Conservation (phyloP, 495 filamentous ascomycete genomes). For the Thermochaetoides thermophila region DNA sequence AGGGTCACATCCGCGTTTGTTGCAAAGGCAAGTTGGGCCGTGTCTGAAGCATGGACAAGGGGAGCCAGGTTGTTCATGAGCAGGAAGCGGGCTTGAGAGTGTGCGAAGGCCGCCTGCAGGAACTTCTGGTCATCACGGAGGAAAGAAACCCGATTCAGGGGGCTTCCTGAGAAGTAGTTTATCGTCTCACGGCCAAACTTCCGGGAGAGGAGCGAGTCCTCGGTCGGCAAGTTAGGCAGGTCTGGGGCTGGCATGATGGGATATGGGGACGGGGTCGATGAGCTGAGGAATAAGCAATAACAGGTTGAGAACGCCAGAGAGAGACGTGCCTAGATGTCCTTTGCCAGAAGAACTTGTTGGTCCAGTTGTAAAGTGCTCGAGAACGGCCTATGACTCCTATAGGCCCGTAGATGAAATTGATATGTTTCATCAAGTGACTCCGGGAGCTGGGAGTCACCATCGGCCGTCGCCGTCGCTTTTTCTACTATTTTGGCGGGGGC, state of each 20-base stretch:
- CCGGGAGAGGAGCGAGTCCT: slow-evolving; percentile 69
- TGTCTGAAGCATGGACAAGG: slow-evolving; percentile 40
- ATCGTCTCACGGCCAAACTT: slow-evolving; percentile 83
- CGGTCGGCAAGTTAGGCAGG: slow-evolving; percentile 35
- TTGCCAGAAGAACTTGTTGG: too few relatives aligned
- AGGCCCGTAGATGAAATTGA: too few relatives aligned
- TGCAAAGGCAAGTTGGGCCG: slow-evolving; percentile 43
- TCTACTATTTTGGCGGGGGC: too few relatives aligned
- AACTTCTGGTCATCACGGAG: slow-evolving; percentile 67
- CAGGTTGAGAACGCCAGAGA: neutral
- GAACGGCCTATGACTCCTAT: too few relatives aligned
- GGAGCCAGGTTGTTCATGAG: slow-evolving; percentile 69
- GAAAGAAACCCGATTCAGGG: slow-evolving; percentile 59
- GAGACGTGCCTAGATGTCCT: too few relatives aligned
- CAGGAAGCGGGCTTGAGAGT: slow-evolving; percentile 56
- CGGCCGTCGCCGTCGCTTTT: too few relatives aligned
- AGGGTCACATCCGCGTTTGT: slow-evolving; percentile 46
- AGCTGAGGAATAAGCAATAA: too few relatives aligned
- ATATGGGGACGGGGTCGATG: too few relatives aligned
- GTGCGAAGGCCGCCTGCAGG: slow-evolving; percentile 57
- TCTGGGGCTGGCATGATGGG: slow-evolving; percentile 22
- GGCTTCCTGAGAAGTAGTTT: slow-evolving; percentile 85
- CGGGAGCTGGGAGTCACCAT: too few relatives aligned
- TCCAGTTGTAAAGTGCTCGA: too few relatives aligned
- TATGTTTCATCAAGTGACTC: too few relatives aligned